Evolutionary conservation across 1,139 yeast species (phyloP).

Genomic region (Lodderomyces oxycetoniae): DNA sequence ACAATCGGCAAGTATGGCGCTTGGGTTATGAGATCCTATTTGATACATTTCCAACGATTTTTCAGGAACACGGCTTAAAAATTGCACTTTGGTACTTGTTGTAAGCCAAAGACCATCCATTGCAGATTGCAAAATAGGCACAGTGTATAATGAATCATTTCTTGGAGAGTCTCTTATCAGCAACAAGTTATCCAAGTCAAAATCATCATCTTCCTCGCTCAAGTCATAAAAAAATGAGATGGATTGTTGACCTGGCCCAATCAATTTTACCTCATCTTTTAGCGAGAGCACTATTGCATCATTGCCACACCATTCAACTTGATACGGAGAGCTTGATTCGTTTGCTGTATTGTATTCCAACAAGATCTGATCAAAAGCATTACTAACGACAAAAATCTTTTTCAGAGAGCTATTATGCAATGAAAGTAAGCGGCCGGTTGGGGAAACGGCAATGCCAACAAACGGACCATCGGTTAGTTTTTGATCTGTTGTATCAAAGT

Average conservation of each 20-base stretch:
- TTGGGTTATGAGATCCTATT: slow-evolving; percentile 79
- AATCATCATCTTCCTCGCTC: slow-evolving; percentile 31
- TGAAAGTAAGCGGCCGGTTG: slow-evolving; percentile 59
- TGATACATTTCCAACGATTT: slow-evolving; percentile 61
- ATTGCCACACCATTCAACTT: slow-evolving; percentile 78
- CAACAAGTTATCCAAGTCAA: slow-evolving; percentile 22
- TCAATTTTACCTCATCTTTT: slow-evolving; percentile 60
- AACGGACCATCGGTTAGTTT: slow-evolving; percentile 57
- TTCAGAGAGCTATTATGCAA: slow-evolving; percentile 42
- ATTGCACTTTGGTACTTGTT: slow-evolving; percentile 55
- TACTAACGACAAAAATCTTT: slow-evolving; percentile 50
- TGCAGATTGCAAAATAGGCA: slow-evolving; percentile 46
- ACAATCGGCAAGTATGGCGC: slow-evolving; percentile 80
- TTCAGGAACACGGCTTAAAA: slow-evolving; percentile 60
- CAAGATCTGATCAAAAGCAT: slow-evolving; percentile 47
- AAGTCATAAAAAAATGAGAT: slow-evolving; percentile 44
- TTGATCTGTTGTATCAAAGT: slow-evolving; percentile 31
- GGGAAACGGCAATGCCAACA: slow-evolving; percentile 47
- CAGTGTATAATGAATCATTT: slow-evolving; percentile 27
- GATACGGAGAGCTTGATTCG: slow-evolving; percentile 34
- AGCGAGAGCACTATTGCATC: slow-evolving; percentile 67
- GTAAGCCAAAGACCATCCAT: slow-evolving; percentile 69
- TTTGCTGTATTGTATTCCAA: slow-evolving; percentile 45
- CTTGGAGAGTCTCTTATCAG: slow-evolving; percentile 12
- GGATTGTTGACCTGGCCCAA: slow-evolving; percentile 69